phyloP scores from a whole-genome alignment of 306 rosid genomes.

The Glycine latifolia region DNA sequence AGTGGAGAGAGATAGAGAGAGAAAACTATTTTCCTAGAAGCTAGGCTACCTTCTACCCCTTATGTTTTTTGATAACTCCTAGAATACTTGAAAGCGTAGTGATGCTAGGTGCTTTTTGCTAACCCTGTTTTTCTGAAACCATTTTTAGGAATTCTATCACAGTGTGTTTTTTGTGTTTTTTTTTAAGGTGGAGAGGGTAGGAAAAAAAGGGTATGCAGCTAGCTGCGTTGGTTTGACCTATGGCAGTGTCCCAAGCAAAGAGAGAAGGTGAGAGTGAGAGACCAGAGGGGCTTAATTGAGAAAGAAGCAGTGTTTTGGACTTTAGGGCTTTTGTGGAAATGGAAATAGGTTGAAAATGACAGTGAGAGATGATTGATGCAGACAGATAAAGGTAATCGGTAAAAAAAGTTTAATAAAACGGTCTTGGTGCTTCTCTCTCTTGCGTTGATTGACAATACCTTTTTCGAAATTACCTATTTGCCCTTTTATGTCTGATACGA shows the following conservation, averaged over 20 bases:
- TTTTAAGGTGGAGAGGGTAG: neutral
- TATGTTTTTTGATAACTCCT: constrained; percentile 61
- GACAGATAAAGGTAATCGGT: constrained; percentile 56
- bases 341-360: constrained; percentile 65
- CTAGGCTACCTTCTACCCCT: constrained; percentile 50
- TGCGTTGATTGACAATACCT: constrained; percentile 74
- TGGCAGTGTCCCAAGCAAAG: constrained; percentile 24
- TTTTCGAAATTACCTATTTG: constrained; percentile 47
- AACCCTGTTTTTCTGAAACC: constrained; percentile 43
- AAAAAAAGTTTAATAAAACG: neutral
- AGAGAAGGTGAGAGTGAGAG: constrained; percentile 1
- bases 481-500: constrained; percentile 53
- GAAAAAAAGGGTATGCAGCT: constrained; percentile 21
- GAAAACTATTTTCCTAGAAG: constrained; percentile 19
- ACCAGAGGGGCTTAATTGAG: constrained; percentile 42
- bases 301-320: constrained; percentile 47
- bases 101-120: constrained; percentile 45
- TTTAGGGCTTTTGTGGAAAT: constrained; percentile 65
- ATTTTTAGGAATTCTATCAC: constrained; percentile 44
- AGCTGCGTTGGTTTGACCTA: constrained; percentile 42
- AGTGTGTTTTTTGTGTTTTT: constrained; percentile 9
- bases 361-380: constrained; percentile 63
- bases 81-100: constrained; percentile 63
- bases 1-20: constrained; percentile 31
- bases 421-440: constrained; percentile 50